These are phyloP conservation scores for Lachancea waltii DNA, from an alignment of 805 yeast species.

Conservation along the genomic window DNA sequence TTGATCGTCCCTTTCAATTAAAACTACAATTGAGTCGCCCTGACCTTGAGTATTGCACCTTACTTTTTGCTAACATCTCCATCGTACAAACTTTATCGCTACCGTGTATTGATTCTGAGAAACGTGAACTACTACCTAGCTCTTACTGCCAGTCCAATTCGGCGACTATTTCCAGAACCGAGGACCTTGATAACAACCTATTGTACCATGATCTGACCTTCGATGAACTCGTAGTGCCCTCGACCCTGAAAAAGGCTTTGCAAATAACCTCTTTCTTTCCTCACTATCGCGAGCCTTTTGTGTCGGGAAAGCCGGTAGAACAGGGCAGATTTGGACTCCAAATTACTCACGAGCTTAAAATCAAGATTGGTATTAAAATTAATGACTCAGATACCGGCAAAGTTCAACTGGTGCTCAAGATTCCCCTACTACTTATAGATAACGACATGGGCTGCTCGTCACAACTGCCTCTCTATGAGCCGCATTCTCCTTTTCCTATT, in stretches of 20 bases:
- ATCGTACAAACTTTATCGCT: constrained; percentile 6
- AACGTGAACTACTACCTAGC: too few species aligned
- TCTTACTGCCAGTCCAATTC: too few species aligned
- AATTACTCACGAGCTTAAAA: constrained; percentile 6
- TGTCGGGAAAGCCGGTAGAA: neutral
- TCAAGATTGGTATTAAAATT: neutral
- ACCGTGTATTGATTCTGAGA: constrained; percentile 6
- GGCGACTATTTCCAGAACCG: neutral
- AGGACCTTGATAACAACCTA: neutral
- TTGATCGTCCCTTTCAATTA: constrained; percentile 8
- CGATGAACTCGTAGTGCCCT: constrained; percentile 1
- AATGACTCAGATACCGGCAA: too few species aligned
- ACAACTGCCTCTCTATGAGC: constrained; percentile 10
- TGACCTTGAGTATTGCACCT: neutral
- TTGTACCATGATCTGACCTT: constrained; percentile 1
- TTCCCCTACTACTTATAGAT: constrained; percentile 8
- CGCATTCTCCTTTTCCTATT: neutral
- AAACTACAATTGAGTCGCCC: constrained; percentile 2
- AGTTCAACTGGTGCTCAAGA: constrained; percentile 1
- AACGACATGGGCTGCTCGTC: constrained; percentile 6
- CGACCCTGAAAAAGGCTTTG: neutral
- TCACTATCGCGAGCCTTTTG: constrained; percentile 1
- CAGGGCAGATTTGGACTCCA: neutral
- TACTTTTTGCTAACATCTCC: constrained; percentile 1
- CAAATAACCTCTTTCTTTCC: constrained; percentile 1